A percentile compares a stretch with the other conserved stretches of the same genome.
Conservation (phyloP, 1,139 yeast species). For the Diutina neorugosa region DNA sequence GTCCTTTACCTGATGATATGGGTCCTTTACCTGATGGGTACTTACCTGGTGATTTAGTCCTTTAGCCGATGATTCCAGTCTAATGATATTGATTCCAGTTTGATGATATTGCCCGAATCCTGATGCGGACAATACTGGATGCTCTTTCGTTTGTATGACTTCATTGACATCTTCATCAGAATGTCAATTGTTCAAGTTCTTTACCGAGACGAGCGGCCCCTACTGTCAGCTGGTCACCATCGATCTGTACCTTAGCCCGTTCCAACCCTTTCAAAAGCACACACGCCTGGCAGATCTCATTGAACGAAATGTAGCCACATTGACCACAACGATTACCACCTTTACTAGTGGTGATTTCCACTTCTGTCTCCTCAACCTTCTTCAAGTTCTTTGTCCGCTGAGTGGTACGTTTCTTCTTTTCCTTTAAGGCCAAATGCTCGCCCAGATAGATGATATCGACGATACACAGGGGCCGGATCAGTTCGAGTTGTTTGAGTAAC, state of each 20-base stretch:
- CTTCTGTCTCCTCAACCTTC: constrained; percentile 9
- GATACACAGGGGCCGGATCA: constrained; percentile 85
- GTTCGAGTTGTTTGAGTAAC: constrained; percentile 76
- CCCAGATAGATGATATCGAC: constrained; percentile 93
- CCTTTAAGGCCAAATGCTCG: constrained; percentile 63
- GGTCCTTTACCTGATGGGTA: too few relatives aligned
- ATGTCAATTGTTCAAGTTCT: background rate
- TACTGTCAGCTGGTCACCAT: constrained; percentile 33
- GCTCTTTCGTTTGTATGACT: too few relatives aligned
- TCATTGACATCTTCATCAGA: too few relatives aligned
- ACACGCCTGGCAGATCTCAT: constrained; percentile 88
- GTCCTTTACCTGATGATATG: too few relatives aligned
- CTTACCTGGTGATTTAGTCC: too few relatives aligned
- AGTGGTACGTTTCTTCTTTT: constrained; percentile 30
- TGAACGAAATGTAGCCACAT: constrained; percentile 88
- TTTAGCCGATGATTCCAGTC: too few relatives aligned
- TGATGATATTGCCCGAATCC: too few relatives aligned
- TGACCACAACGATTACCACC: constrained; percentile 73
- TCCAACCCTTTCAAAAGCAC: constrained; percentile 77
- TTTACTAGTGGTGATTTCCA: constrained; percentile 9
- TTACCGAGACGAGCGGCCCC: constrained; percentile 47
- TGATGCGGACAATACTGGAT: too few relatives aligned
- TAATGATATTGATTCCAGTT: too few relatives aligned
- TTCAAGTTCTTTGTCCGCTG: constrained; percentile 18
- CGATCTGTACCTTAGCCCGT: constrained; percentile 50